These are phyloP conservation scores for Mycosphaerella sp. DNA, from an alignment of 2,329 filamentous ascomycete species.

Conservation along the genomic window DNA sequence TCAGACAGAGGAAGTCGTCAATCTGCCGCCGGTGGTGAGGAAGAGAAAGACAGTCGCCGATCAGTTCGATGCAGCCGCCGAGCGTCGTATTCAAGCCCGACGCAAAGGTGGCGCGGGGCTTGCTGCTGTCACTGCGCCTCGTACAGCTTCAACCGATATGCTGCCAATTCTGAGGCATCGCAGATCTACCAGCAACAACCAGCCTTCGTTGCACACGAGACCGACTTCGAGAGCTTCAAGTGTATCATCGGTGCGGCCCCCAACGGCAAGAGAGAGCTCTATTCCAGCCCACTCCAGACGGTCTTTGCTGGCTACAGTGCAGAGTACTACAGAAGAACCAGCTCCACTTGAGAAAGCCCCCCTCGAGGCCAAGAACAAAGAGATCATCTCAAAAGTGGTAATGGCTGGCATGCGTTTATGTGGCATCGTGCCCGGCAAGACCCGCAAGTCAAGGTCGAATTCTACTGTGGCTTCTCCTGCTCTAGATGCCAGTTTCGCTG, in stretches of 20 bases:
- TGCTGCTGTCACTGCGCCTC: slow-evolving; percentile 35
- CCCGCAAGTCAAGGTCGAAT: slow-evolving; percentile 27
- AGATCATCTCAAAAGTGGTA: slow-evolving; percentile 45
- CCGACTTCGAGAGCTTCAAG: slow-evolving; percentile 31
- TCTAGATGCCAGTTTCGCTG: slow-evolving; percentile 18
- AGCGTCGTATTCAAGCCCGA: slow-evolving; percentile 39
- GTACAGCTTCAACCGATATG: slow-evolving; percentile 26
- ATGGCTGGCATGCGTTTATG: slow-evolving; percentile 51
- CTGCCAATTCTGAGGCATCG: slow-evolving; percentile 31
- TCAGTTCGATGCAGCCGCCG: slow-evolving; percentile 45
- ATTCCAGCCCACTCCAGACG: slow-evolving; percentile 20
- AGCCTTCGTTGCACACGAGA: slow-evolving; percentile 22
- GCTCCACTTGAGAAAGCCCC: slow-evolving; percentile 9
- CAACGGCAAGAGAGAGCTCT: slow-evolving; percentile 19
- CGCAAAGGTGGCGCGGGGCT: slow-evolving; percentile 41
- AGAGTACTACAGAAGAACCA: slow-evolving; percentile 19
- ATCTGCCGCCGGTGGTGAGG: slow-evolving; percentile 25
- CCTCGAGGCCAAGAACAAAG: slow-evolving; percentile 40
- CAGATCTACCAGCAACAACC: slow-evolving; percentile 26
- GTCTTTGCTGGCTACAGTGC: slow-evolving; percentile 26
- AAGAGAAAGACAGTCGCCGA: slow-evolving; percentile 41
- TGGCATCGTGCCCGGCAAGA: slow-evolving; percentile 42
- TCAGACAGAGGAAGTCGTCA: slow-evolving; percentile 17
- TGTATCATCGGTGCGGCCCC: slow-evolving; percentile 23
- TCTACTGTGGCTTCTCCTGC: slow-evolving; percentile 19